phyloP scores from a whole-genome alignment of 495 filamentous ascomycete species.

The Aspergillus panamensis region DNA sequence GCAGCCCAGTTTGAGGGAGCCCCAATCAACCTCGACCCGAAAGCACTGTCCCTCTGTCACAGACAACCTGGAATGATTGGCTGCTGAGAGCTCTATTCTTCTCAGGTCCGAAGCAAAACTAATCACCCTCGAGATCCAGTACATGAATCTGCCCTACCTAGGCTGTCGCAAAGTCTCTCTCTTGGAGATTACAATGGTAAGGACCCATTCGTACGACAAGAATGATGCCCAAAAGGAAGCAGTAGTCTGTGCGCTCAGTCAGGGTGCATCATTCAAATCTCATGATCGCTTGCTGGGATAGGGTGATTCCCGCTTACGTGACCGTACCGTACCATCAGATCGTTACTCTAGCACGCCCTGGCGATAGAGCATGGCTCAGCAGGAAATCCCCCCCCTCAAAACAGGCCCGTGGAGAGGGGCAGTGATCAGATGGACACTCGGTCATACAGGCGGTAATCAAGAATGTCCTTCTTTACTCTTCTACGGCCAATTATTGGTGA shows the following conservation, averaged over 20 bases:
- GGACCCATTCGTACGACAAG: slow-evolving; percentile 2
- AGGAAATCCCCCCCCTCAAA: background rate
- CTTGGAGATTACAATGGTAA: background rate
- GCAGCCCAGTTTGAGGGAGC: background rate
- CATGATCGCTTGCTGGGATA: slow-evolving; percentile 25
- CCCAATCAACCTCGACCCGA: slow-evolving; percentile 11
- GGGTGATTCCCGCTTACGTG: slow-evolving; percentile 15
- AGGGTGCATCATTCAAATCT: slow-evolving; percentile 19
- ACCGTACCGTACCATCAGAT: slow-evolving; percentile 10
- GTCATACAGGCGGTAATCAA: slow-evolving; percentile 22
- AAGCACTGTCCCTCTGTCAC: slow-evolving; percentile 5
- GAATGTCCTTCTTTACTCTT: slow-evolving; percentile 6
- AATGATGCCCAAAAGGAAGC: slow-evolving; percentile 26
- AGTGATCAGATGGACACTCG: slow-evolving; percentile 29
- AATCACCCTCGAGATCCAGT: slow-evolving; percentile 2
- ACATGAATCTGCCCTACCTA: background rate
- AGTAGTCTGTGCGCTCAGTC: slow-evolving; percentile 24
- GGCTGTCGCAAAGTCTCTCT: background rate
- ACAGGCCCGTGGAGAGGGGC: slow-evolving; percentile 11
- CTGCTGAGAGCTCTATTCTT: slow-evolving; percentile 1
- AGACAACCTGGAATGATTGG: slow-evolving; percentile 11
- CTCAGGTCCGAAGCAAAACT: background rate
- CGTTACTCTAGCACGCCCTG: slow-evolving; percentile 1
- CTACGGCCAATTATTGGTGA: slow-evolving; percentile 10
- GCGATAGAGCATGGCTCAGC: slow-evolving; percentile 1